phyloP scores from a whole-genome alignment of 805 yeast genomes.

The Ogataea parapolymorpha region DNA sequence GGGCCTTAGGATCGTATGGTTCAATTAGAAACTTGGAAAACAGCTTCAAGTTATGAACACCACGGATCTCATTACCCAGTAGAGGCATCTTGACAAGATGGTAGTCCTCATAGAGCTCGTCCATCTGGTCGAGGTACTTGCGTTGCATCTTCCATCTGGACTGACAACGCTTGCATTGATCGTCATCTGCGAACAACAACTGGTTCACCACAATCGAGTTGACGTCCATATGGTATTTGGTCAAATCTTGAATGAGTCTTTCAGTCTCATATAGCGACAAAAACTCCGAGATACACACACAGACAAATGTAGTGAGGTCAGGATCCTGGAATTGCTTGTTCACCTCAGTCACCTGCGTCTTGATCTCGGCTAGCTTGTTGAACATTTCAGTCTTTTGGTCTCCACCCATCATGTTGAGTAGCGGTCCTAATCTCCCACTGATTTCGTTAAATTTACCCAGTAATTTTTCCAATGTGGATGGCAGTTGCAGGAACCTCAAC shows the following conservation, averaged over 20 bases:
- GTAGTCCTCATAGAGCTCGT: slow-evolving; percentile 94
- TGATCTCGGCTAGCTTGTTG: slow-evolving; percentile 73
- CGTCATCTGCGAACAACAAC: slow-evolving; percentile 79
- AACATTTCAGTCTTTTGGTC: slow-evolving; percentile 65
- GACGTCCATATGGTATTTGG: slow-evolving; percentile 93
- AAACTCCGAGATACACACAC: slow-evolving; percentile 97
- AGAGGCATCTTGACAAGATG: slow-evolving; percentile 95
- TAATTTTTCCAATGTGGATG: slow-evolving; percentile 85
- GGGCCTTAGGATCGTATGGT: slow-evolving; percentile 70
- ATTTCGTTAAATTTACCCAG: slow-evolving; percentile 84
- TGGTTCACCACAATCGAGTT: slow-evolving; percentile 96
- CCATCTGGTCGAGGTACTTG: slow-evolving; percentile 93
- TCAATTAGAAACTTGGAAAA: slow-evolving; percentile 78
- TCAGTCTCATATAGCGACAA: slow-evolving; percentile 95
- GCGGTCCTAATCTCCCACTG: slow-evolving; percentile 84
- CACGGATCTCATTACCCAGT: slow-evolving; percentile 93
- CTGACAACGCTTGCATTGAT: slow-evolving; percentile 83
- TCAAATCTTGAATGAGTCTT: slow-evolving; percentile 94
- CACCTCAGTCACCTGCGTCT: slow-evolving; percentile 78
- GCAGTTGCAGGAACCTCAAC: slow-evolving; percentile 88
- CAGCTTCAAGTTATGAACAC: slow-evolving; percentile 76
- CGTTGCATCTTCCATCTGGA: slow-evolving; percentile 95
- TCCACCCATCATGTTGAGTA: slow-evolving; percentile 77
- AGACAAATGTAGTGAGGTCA: slow-evolving; percentile 89
- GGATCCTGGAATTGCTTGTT: slow-evolving; percentile 95